These are phyloP conservation scores for Sporodiniella umbellata DNA, from an alignment of 371 early-diverging fungal species.

Conservation along the genomic window DNA sequence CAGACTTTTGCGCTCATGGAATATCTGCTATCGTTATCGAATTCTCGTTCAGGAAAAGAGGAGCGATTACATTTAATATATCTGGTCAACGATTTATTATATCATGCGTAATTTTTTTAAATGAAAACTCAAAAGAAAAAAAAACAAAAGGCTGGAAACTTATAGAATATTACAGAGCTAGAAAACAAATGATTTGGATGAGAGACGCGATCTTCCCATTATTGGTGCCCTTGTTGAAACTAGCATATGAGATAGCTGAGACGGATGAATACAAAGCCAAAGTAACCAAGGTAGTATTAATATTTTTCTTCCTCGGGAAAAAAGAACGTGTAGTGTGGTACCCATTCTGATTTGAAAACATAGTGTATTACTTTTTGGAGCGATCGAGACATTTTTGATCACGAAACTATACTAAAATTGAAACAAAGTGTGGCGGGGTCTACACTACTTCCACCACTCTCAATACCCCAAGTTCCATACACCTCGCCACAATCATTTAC, in stretches of 20 bases:
- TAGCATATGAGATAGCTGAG: slow-evolving; percentile 49
- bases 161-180: slow-evolving; percentile 31
- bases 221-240: slow-evolving; percentile 46
- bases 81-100: slow-evolving; percentile 57
- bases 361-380: slow-evolving; percentile 60
- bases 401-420: slow-evolving; percentile 32
- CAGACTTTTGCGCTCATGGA: slow-evolving; percentile 41
- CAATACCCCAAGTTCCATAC: background rate
- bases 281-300: slow-evolving; percentile 49
- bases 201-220: slow-evolving; percentile 50
- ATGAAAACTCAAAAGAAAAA: background rate
- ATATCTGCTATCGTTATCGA: slow-evolving; percentile 43
- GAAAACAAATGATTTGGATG: slow-evolving; percentile 55
- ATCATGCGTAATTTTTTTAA: slow-evolving; percentile 43
- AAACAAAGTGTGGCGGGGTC: slow-evolving; percentile 26
- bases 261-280: slow-evolving; percentile 45
- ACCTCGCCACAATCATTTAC: background rate
- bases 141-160: background rate
- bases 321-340: too few relatives aligned
- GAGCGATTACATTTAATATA: slow-evolving; percentile 60
- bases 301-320: background rate
- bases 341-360: background rate
- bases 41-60: slow-evolving; percentile 41
- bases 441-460: background rate
- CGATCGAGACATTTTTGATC: slow-evolving; percentile 46